Percentiles rank a stretch among this genome's conserved stretches.
Conservation (phyloP, 1,284 basidiomycete genomes). For the Schizophyllum commune region DNA sequence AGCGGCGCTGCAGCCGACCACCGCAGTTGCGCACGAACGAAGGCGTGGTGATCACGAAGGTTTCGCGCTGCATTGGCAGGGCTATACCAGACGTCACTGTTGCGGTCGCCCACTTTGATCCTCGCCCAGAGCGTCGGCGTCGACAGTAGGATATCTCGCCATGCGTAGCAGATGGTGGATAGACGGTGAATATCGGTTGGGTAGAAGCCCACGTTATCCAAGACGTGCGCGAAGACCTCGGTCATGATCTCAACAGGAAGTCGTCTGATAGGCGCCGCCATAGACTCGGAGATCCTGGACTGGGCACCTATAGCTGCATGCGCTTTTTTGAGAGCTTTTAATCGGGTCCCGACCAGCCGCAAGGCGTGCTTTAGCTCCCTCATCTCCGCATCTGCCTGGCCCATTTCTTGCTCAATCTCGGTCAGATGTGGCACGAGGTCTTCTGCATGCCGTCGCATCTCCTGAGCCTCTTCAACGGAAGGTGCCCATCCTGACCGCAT, state of each 20-base stretch:
- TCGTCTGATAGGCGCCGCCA: neutral
- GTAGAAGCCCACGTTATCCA: neutral
- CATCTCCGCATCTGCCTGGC: neutral
- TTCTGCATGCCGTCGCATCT: neutral
- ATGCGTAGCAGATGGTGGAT: neutral
- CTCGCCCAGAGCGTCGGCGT: neutral
- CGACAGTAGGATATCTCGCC: neutral
- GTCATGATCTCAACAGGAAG: neutral
- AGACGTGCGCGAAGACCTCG: neutral
- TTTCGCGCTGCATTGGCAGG: no score
- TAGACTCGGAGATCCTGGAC: neutral
- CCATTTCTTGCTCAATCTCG: neutral
- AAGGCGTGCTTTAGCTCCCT: neutral
- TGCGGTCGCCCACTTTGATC: neutral
- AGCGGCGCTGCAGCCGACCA: neutral
- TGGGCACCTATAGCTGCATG: neutral
- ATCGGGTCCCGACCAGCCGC: neutral
- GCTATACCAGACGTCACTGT: no score
- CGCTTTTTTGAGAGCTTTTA: neutral
- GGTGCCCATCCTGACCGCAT: neutral
- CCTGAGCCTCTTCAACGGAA: neutral
- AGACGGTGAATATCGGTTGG: neutral
- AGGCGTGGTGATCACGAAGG: neutral
- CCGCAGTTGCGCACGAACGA: neutral
- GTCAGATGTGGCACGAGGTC: neutral